Evolutionary conservation across 169 alveolate genomes (phyloP).

Genomic region (Babesia ovata): DNA sequence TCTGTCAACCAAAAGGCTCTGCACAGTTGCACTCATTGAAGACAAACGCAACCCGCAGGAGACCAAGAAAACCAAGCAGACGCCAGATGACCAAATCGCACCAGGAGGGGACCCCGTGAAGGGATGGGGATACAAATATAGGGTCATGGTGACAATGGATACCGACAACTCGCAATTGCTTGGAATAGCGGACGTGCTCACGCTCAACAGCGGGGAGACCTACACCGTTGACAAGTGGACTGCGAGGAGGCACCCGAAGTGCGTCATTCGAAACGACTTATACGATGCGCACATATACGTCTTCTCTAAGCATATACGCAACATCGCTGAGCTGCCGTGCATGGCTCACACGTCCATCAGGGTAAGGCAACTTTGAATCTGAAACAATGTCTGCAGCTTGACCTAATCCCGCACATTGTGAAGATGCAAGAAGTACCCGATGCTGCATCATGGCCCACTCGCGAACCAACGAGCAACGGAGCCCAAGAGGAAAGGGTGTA

Average conservation of each 20-base stretch:
- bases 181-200: slow-evolving; percentile 19
- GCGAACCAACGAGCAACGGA: background rate
- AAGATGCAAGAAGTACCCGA: slow-evolving; percentile 46
- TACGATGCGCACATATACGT: slow-evolving; percentile 62
- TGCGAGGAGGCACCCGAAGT: slow-evolving; percentile 32
- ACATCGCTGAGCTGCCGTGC: background rate
- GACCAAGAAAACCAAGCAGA: background rate
- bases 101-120: slow-evolving; percentile 55
- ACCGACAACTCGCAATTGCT: slow-evolving; percentile 8
- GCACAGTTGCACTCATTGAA: slow-evolving; percentile 58
- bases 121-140: slow-evolving; percentile 64
- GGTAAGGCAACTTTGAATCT: slow-evolving; percentile 19
- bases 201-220: slow-evolving; percentile 52
- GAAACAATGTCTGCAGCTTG: slow-evolving; percentile 31
- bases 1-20: slow-evolving; percentile 27
- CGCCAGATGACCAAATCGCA: slow-evolving; percentile 26
- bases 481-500: background rate
- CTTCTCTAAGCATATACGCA: slow-evolving; percentile 52
- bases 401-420: slow-evolving; percentile 55
- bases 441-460: background rate
- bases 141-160: slow-evolving; percentile 51
- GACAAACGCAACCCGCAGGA: slow-evolving; percentile 7
- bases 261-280: slow-evolving; percentile 45
- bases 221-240: slow-evolving; percentile 42
- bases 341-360: slow-evolving; percentile 37